Percentiles rank a stretch among this genome's conserved stretches.
Conservation (phyloP, 345 rosid genomes). For the Heritiera fomes region DNA sequence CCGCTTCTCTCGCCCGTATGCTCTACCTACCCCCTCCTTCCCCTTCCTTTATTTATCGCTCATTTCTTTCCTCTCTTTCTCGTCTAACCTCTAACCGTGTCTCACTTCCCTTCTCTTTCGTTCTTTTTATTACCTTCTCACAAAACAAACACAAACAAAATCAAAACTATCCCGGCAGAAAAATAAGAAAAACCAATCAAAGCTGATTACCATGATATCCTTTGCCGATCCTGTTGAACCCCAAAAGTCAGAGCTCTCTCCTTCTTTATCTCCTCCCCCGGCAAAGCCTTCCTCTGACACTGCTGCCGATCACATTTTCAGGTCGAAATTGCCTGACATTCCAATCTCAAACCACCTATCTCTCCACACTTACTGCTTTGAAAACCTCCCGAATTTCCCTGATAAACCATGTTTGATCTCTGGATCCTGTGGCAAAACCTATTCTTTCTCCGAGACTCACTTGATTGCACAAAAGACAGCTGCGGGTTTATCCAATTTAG, state of each 20-base stretch:
- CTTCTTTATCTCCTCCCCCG: background rate
- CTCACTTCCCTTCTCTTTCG: too few relatives aligned
- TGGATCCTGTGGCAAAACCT: conserved; percentile 51
- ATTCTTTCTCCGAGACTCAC: conserved; percentile 55
- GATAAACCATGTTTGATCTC: conserved; percentile 66
- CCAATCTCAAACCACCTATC: conserved; percentile 70
- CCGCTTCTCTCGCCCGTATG: background rate
- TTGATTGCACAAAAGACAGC: conserved; percentile 52
- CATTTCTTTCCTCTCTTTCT: background rate
- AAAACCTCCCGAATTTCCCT: conserved; percentile 37
- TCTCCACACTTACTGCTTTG: conserved; percentile 75
- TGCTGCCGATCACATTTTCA: conserved; percentile 39
- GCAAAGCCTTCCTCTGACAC: background rate
- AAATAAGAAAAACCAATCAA: background rate
- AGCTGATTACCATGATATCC: background rate
- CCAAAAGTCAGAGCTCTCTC: background rate
- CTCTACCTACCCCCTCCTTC: background rate
- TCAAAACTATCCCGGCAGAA: background rate
- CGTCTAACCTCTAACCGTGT: background rate
- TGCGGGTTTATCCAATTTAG: conserved; percentile 56
- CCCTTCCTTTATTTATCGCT: background rate
- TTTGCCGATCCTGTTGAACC: background rate
- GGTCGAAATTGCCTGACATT: conserved; percentile 79
- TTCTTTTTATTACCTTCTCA: too few relatives aligned
- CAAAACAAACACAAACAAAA: too few relatives aligned